phyloP scores from a whole-genome alignment of 2,329 filamentous ascomycete genomes.

The Epichloe aotearoae region DNA sequence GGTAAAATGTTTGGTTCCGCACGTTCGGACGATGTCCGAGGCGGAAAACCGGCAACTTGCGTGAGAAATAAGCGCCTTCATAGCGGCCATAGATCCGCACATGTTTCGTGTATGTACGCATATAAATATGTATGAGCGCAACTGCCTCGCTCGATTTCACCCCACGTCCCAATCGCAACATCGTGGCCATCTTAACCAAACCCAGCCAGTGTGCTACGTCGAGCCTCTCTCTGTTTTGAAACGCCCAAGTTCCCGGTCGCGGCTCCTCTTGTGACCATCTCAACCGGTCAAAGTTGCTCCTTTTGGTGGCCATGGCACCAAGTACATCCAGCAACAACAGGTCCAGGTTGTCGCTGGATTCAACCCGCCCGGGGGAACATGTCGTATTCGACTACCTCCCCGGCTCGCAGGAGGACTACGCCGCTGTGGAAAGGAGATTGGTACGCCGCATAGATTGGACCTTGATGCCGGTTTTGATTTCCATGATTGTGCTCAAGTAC shows the following conservation, averaged over 20 bases:
- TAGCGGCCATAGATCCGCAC: too few relatives aligned
- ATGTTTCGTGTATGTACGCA: too few relatives aligned
- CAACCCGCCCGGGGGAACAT: background rate
- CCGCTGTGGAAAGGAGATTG: constrained; percentile 3
- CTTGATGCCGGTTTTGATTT: constrained; percentile 5
- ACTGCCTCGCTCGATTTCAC: too few relatives aligned
- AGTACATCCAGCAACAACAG: background rate
- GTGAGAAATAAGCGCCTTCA: too few relatives aligned
- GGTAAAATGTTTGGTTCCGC: too few relatives aligned
- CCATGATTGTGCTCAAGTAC: constrained; percentile 6
- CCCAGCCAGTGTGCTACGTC: background rate
- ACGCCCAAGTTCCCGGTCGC: background rate
- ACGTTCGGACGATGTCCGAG: too few relatives aligned
- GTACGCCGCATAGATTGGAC: constrained; percentile 2
- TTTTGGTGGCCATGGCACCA: background rate
- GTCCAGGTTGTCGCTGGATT: background rate
- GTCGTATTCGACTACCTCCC: constrained; percentile 2
- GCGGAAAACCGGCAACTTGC: too few relatives aligned
- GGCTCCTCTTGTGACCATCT: background rate
- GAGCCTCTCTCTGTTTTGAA: too few relatives aligned
- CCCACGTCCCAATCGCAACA: background rate
- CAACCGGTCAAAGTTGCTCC: background rate
- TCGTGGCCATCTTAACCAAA: background rate
- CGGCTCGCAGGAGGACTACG: background rate
- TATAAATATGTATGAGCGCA: too few relatives aligned